Evolutionary conservation across 257 asterid genomes (phyloP), one percentile per base, ranked within the genome.

Genomic region (Fraxinus anomala): DNA sequence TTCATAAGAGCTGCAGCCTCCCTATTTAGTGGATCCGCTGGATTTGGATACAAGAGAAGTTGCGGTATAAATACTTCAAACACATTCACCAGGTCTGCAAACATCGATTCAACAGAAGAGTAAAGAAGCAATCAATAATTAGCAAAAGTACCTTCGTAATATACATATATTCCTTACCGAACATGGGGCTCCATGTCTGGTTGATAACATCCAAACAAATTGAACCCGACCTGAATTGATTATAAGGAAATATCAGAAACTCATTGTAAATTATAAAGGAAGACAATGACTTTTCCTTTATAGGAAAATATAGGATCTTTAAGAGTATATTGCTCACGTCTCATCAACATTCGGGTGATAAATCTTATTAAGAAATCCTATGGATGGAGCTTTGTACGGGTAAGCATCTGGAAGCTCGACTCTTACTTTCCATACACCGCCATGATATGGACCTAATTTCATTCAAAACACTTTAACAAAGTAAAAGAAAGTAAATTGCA

Each of bases 141-240:
- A 21, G 42, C 49, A 33, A 54, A 70, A 4, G 31, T 21, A 19
- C 12, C 13, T 7, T 59, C 13, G 14, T 8, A 21, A 59, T 21
- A 21, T 7, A 21, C 13, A 63, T 76, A 47, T 14, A 47, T 82
- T 7, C 68, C 83, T 82, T 93, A 96, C 99, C 99, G 59, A 93
- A 94, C 99, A 94, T 96, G 73, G 98, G 98, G 87, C 99, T 96
- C 99, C 99, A 96, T 0, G 97, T 92, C 89, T 96, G 98, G 85
- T 93, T 93, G 81, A 93, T 96, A 47, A 96, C 98, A 86, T 96
- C 98, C 63, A 93, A 89, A 75, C 99, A 96, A 82, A 96, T 97
- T 14, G 98, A 92, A 71, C 99, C 99, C 0, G 98, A 93, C 97
- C 99, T 96, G 92, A 56, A 87, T 79, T 24, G 47, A 80, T 33